These are phyloP conservation scores for Ilyonectria mors-panacis DNA, from an alignment of 2,329 filamentous ascomycete genomes.

Conservation along the genomic window DNA sequence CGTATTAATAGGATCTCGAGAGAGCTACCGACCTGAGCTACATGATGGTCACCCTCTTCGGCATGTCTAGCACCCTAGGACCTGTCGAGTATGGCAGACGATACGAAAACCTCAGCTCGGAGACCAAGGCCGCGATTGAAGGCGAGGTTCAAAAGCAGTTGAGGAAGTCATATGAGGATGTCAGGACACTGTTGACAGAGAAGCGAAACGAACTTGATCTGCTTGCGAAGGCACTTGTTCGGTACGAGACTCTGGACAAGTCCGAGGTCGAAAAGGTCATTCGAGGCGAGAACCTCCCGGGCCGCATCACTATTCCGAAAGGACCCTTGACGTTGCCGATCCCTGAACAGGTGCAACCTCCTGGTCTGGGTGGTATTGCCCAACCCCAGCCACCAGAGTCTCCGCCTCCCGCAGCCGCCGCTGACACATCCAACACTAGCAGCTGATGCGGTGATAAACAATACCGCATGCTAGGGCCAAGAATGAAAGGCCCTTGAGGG, in stretches of 20 bases:
- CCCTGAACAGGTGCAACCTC: conserved; percentile 53
- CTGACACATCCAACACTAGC: conserved; percentile 45
- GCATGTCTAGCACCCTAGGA: conserved; percentile 90
- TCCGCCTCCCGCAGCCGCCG: conserved; percentile 53
- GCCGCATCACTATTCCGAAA: conserved; percentile 73
- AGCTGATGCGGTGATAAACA: conserved; percentile 36
- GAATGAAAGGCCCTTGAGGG: conserved; percentile 17
- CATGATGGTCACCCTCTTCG: conserved; percentile 88
- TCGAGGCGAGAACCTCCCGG: conserved; percentile 83
- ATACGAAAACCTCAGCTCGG: conserved; percentile 85
- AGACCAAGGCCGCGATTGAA: conserved; percentile 91
- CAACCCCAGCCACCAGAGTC: conserved; percentile 54
- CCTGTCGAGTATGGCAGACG: conserved; percentile 90
- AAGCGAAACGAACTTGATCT: conserved; percentile 89
- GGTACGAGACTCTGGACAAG: conserved; percentile 93
- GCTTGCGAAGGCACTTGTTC: conserved; percentile 88
- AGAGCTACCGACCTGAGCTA: conserved; percentile 87
- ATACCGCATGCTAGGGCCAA: conserved; percentile 17
- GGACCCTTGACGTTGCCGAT: conserved; percentile 58
- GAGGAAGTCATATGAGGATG: conserved; percentile 84
- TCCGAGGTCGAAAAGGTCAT: conserved; percentile 94
- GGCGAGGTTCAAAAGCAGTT: conserved; percentile 88
- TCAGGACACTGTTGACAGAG: conserved; percentile 77
- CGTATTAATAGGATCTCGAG: conserved; percentile 79
- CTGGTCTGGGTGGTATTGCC: conserved; percentile 53